Evolutionary conservation across 208 protist genomes (phyloP).

Genomic region (Acanthamoeba quina): DNA sequence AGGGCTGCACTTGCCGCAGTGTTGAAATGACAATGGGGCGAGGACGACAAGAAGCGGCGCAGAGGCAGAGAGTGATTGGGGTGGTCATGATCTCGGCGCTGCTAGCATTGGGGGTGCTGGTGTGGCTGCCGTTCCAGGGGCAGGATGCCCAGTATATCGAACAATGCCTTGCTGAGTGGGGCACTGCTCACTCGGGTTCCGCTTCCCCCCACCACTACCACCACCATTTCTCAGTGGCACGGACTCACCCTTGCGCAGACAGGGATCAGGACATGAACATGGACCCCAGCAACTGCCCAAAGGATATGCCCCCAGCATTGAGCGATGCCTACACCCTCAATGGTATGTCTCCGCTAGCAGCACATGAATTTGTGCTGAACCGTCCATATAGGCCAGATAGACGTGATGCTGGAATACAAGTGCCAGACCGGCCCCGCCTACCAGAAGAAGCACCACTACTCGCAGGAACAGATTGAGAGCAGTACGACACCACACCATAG

Average conservation of each 20-base stretch:
- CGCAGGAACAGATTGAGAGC: background rate
- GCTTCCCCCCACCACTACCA: too few relatives aligned
- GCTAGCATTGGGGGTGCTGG: background rate
- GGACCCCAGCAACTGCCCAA: slow-evolving; percentile 3
- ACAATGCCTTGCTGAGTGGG: background rate
- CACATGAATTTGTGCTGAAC: background rate
- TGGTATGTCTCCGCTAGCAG: background rate
- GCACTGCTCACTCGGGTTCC: background rate
- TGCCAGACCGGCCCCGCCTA: slow-evolving; percentile 30
- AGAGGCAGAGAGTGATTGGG: background rate
- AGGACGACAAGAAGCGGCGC: background rate
- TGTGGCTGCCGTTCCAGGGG: too few relatives aligned
- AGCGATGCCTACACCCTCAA: background rate
- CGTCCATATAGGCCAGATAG: background rate
- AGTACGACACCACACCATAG: background rate
- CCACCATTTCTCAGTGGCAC: background rate
- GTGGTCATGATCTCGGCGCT: background rate
- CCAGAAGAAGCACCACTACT: slow-evolving; percentile 44
- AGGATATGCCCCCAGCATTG: background rate
- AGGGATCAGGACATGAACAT: background rate
- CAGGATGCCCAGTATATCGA: background rate
- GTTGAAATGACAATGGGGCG: background rate
- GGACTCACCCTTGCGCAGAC: background rate
- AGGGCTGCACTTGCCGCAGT: rapidly evolving
- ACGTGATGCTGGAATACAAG: slow-evolving; percentile 10